Conservation (phyloP, 2,329 filamentous ascomycete genomes). For the Calonectria ilicicola region DNA sequence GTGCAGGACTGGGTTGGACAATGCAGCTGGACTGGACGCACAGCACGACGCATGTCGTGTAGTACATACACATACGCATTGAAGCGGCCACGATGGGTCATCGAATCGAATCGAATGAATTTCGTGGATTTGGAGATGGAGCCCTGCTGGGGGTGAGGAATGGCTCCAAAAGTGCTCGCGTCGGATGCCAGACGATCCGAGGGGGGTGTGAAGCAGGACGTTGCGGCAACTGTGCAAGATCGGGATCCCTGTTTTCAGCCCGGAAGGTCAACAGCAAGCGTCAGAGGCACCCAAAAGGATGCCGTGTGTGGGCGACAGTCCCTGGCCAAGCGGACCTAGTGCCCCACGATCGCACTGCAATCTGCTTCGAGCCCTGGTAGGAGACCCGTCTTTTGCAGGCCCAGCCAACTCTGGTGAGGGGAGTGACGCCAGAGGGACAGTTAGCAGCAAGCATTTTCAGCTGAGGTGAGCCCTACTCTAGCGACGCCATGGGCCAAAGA, state of each 20-base stretch:
- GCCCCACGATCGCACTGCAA: conserved; percentile 47
- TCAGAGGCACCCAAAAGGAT: conserved; percentile 34
- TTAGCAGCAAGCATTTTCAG: conserved; percentile 48
- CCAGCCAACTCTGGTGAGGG: conserved; percentile 38
- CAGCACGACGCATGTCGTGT: not conserved
- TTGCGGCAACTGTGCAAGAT: conserved; percentile 37
- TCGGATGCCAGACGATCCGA: conserved; percentile 26
- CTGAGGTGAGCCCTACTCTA: conserved; percentile 53
- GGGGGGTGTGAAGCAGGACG: conserved; percentile 11
- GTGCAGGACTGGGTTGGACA: conserved; percentile 20
- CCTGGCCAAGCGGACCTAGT: conserved; percentile 32
- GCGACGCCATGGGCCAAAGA: conserved; percentile 41
- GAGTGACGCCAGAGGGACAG: conserved; percentile 41
- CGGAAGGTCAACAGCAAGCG: conserved; percentile 38
- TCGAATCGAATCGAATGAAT: conserved; percentile 31
- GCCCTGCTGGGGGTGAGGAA: conserved; percentile 22
- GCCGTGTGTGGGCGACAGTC: conserved; percentile 30
- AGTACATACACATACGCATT: conserved; percentile 17
- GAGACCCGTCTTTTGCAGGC: conserved; percentile 34
- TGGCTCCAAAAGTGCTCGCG: conserved; percentile 25
- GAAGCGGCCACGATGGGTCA: conserved; percentile 21
- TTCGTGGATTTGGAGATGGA: conserved; percentile 15
- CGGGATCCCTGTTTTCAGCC: conserved; percentile 46
- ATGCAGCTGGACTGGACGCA: conserved; percentile 33
- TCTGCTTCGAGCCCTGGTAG: conserved; percentile 37